Conservation (phyloP, 495 filamentous ascomycete genomes). For the Penicillium ucsense region DNA sequence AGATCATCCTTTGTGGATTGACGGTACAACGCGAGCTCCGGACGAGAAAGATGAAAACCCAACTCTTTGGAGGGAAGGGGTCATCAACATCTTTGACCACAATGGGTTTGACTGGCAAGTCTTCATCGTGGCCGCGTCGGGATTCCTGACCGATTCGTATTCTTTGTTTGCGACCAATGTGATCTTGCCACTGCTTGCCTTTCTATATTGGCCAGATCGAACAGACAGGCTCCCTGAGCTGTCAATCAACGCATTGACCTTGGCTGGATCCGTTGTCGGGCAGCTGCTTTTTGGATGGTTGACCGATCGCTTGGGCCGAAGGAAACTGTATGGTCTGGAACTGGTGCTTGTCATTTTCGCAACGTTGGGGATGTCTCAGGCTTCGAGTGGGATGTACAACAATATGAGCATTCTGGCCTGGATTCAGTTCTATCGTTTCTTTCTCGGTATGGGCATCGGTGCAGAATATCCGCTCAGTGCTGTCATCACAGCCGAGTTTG, state of each 20-base stretch:
- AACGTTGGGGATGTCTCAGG: conserved; percentile 32
- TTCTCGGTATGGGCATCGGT: conserved; percentile 32
- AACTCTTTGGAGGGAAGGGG: not conserved
- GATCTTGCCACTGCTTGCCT: conserved; percentile 40
- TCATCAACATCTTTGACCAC: conserved; percentile 9
- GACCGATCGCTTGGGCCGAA: conserved; percentile 46
- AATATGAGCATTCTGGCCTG: conserved; percentile 42
- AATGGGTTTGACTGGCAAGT: conserved; percentile 18
- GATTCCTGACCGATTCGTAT: conserved; percentile 53
- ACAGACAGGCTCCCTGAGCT: conserved; percentile 11
- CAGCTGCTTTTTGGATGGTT: conserved; percentile 45
- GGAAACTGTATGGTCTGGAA: conserved; percentile 46
- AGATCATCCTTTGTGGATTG: conserved; percentile 4
- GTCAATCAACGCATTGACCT: conserved; percentile 41
- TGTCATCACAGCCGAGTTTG: conserved; percentile 49
- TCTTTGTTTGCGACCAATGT: conserved; percentile 48
- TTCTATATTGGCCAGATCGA: conserved; percentile 39
- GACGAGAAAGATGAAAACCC: conserved; percentile 3
- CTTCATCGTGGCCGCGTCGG: conserved; percentile 45
- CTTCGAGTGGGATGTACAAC: conserved; percentile 14
- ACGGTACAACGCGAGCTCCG: not conserved
- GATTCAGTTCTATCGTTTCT: conserved; percentile 40
- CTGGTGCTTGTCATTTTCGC: conserved; percentile 39
- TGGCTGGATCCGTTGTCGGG: conserved; percentile 43
- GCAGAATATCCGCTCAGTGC: conserved; percentile 40